Base-by-base conservation (phyloP, 164 flowering plant species). In the Umbellularia californica region DNA sequence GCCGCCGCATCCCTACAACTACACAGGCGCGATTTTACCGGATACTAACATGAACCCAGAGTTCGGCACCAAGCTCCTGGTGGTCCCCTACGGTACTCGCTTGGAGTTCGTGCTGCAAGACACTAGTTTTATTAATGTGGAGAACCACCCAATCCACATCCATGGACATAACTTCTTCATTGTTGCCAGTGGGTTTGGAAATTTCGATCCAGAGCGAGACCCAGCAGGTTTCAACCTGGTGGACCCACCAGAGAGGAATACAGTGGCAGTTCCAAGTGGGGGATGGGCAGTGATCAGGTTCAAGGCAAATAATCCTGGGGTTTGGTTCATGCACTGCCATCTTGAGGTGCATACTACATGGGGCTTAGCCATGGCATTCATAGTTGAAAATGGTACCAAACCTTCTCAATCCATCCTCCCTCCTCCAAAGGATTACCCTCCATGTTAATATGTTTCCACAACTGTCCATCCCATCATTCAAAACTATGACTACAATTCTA, bases 321-420 rank as follows among this genome's bases (percentile, higher is more conserved):
- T 83, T 6, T 87, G 91, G 91, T 88, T 84, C 74, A 68, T 88
- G n/a, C 89, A 88, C 60, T 88, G 91, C 50, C 91, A 88, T 66
- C 79, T 88, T 15, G 91, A 88, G 67, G 85, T 66, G 22, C 91
- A 88, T 55, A 81, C 86, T 1, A 65, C 85, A 6, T 88, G 91
- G 91, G 91, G 91, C 3, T 71, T 88, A 5, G 85, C 85, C 23
- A 84, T 67, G 82, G 91, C 68, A 0, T 79, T 84, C n/a, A 63
- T 87, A 2, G 89, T 87, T 14, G 4, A 68, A 64, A 71, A 82
- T 78, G 89, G 91, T 5, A 67, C 68, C 3, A 62, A 65, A 0
- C 72, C 77, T 3, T 65, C 70, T 24, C 80, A 86, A 50, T 66
- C 71, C 27, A 27, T 88, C 76, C 79, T 79, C 35, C 88, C 89